Evolutionary conservation across 352 stramenopile genomes (phyloP).

Genomic region (Elongisporangium undulatum): DNA sequence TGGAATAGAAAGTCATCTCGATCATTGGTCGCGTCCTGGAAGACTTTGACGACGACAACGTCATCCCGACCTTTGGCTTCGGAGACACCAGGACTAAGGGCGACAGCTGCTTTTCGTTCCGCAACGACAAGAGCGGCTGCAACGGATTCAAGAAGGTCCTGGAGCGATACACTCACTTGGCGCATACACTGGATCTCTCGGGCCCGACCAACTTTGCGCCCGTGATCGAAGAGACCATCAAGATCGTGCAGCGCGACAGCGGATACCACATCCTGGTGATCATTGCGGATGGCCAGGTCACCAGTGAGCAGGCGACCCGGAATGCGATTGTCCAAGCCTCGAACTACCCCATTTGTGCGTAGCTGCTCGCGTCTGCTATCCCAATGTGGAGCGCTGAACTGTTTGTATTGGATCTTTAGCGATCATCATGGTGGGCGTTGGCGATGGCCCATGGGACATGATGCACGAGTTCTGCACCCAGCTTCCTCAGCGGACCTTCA

Average conservation of each 20-base stretch:
- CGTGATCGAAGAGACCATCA: conserved; percentile 58
- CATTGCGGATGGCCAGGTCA: conserved; percentile 58
- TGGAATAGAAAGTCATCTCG: conserved; percentile 44
- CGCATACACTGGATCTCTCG: conserved; percentile 45
- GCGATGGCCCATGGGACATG: conserved; percentile 35
- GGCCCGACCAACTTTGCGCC: conserved; percentile 69
- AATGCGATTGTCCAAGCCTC: conserved; percentile 64
- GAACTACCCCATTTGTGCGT: conserved; percentile 57
- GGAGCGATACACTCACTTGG: conserved; percentile 50
- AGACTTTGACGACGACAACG: conserved; percentile 74
- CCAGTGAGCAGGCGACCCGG: conserved; percentile 44
- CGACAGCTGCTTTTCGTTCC: conserved; percentile 44
- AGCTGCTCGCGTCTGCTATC: neutral
- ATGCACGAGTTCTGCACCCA: neutral
- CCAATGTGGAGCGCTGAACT: neutral
- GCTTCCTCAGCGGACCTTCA: neutral
- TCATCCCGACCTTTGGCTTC: conserved; percentile 73
- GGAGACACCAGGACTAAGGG: conserved; percentile 47
- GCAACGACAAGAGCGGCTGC: conserved; percentile 26
- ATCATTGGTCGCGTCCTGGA: conserved; percentile 64
- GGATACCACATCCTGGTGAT: conserved; percentile 81
- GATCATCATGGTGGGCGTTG: conserved; percentile 51
- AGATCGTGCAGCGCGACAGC: conserved; percentile 25
- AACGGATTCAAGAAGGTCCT: conserved; percentile 61
- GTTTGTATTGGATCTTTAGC: conserved; percentile 4